Evolutionary conservation across 345 rosid species (phyloP).

Genomic region (Laguncularia racemosa): DNA sequence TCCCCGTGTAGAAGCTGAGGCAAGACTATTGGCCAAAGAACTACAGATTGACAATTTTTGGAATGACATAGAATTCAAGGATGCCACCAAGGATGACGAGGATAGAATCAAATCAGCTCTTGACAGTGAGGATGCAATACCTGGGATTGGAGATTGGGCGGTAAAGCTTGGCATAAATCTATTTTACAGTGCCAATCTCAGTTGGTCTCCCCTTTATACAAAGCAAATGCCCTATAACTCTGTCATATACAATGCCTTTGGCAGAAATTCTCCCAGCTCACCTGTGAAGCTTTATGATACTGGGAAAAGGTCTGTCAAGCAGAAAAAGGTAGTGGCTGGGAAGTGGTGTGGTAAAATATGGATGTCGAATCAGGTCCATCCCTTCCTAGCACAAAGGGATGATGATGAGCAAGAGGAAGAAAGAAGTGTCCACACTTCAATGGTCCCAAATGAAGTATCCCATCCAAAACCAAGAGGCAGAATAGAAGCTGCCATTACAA

Average conservation of each 20-base stretch:
- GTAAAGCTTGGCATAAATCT: constrained; percentile 87
- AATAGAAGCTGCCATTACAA: constrained; percentile 22
- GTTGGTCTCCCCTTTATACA: constrained; percentile 76
- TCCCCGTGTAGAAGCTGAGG: constrained; percentile 78
- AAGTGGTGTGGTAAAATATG: constrained; percentile 99
- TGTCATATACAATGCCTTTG: constrained; percentile 75
- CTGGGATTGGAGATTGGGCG: constrained; percentile 89
- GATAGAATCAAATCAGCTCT: constrained; percentile 54
- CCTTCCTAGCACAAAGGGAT: constrained; percentile 48
- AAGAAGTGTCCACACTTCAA: constrained; percentile 26
- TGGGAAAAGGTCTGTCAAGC: constrained; percentile 50
- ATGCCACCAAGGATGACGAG: constrained; percentile 64
- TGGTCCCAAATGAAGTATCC: constrained; percentile 32
- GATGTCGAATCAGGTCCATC: constrained; percentile 98
- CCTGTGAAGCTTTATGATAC: constrained; percentile 27
- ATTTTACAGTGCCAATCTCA: constrained; percentile 75
- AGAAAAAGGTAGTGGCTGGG: constrained; percentile 76
- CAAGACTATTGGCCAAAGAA: constrained; percentile 68
- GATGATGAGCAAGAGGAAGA: constrained; percentile 54
- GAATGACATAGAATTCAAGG: constrained; percentile 52
- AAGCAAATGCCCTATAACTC: constrained; percentile 97
- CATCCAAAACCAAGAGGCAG: constrained; percentile 31
- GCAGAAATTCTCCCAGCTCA: constrained; percentile 57
- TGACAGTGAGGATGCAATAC: constrained; percentile 72
- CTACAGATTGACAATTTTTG: constrained; percentile 49